Evolutionary conservation across 2,329 filamentous ascomycete species (phyloP).

Genomic region (Botryotinia convoluta): DNA sequence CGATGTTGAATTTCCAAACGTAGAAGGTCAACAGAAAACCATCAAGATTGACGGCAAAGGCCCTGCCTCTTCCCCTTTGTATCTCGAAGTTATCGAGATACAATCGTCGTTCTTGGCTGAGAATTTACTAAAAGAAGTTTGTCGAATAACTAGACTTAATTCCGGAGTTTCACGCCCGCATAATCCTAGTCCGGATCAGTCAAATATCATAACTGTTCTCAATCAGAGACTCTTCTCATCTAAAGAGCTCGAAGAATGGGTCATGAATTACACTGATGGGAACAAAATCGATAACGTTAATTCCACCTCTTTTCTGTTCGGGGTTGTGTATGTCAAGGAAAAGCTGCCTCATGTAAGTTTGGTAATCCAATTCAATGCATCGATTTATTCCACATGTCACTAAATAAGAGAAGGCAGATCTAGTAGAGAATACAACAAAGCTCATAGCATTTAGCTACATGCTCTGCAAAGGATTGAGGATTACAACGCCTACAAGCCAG

Average conservation of each 20-base stretch:
- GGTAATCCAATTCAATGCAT: neutral
- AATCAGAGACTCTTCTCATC: conserved; percentile 6
- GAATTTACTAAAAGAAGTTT: conserved; percentile 4
- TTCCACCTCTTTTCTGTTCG: conserved; percentile 26
- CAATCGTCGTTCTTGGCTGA: conserved; percentile 20
- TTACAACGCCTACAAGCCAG: neutral
- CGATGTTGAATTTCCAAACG: neutral
- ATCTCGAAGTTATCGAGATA: conserved; percentile 23
- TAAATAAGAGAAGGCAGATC: conserved; percentile 9
- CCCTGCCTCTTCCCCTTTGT: conserved; percentile 23
- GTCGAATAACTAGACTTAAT: neutral
- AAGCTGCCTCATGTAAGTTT: conserved; percentile 27
- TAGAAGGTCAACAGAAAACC: neutral
- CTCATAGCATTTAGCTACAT: conserved; percentile 25
- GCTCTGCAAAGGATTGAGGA: conserved; percentile 30
- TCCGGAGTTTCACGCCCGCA: neutral
- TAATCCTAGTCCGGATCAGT: neutral
- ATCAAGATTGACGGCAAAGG: conserved; percentile 32
- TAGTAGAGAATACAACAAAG: conserved; percentile 18
- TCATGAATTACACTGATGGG: conserved; percentile 30
- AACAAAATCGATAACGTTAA: conserved; percentile 21
- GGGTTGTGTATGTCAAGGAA: conserved; percentile 31
- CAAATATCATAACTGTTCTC: conserved; percentile 1
- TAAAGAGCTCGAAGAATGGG: conserved; percentile 31
- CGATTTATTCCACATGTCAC: neutral